These are phyloP conservation scores for Aspergillus kassunensis DNA, from an alignment of 495 filamentous ascomycete species.

Conservation along the genomic window DNA sequence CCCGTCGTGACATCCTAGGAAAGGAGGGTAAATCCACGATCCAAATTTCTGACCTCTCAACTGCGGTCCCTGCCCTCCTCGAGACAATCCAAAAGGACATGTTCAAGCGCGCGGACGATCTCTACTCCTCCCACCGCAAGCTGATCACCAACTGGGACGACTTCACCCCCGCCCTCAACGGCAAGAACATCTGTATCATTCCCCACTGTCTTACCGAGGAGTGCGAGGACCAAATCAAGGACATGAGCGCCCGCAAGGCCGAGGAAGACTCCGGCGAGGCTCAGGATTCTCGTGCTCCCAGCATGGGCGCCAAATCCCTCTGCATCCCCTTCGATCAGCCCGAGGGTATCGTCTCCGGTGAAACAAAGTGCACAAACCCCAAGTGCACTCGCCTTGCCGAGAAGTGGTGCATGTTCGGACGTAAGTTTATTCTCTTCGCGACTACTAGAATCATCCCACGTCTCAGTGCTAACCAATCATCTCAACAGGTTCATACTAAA, in stretches of 20 bases:
- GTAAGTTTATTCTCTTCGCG: constrained; percentile 30
- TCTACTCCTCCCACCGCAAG: constrained; percentile 74
- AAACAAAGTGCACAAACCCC: constrained; percentile 87
- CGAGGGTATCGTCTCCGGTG: constrained; percentile 67
- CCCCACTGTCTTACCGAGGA: constrained; percentile 75
- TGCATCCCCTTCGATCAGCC: constrained; percentile 98
- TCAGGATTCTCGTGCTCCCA: constrained; percentile 75
- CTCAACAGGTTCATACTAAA: constrained; percentile 35
- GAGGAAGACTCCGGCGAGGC: constrained; percentile 63
- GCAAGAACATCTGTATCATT: constrained; percentile 86
- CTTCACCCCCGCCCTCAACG: constrained; percentile 80
- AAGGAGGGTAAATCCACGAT: constrained; percentile 70
- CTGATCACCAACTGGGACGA: constrained; percentile 82
- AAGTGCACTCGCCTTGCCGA: constrained; percentile 69
- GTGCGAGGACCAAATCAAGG: constrained; percentile 94
- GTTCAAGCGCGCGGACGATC: constrained; percentile 73
- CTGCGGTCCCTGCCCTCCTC: constrained; percentile 70
- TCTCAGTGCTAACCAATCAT: constrained; percentile 9
- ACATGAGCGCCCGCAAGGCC: constrained; percentile 68
- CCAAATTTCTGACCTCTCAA: constrained; percentile 64
- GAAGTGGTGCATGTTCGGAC: constrained; percentile 84
- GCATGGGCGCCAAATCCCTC: constrained; percentile 95
- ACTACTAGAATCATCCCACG: background rate
- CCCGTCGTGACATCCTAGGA: constrained; percentile 73
- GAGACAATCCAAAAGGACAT: constrained; percentile 85